These are phyloP conservation scores for Dactylellina cionopaga DNA, from an alignment of 2,329 filamentous ascomycete species.

Conservation along the genomic window DNA sequence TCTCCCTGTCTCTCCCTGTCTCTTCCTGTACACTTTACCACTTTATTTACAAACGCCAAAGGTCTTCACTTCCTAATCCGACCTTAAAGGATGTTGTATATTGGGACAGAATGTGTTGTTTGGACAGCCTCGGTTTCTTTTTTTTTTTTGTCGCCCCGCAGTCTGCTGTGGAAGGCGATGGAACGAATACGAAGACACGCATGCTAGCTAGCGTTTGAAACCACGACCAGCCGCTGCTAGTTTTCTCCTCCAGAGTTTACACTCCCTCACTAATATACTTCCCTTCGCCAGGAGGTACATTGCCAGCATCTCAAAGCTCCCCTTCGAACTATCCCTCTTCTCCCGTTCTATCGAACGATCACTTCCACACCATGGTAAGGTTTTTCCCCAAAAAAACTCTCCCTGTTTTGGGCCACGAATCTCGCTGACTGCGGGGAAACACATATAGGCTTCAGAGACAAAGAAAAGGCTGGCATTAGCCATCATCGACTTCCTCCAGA, in stretches of 20 bases:
- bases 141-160: slow-evolving; percentile 41
- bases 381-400: slow-evolving; percentile 35
- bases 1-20: neutral
- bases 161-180: slow-evolving; percentile 43
- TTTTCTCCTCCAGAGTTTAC: slow-evolving; percentile 1
- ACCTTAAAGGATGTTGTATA: no score
- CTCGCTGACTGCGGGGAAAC: slow-evolving; percentile 35
- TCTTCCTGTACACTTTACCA: neutral
- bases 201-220: slow-evolving; percentile 9
- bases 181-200: slow-evolving; percentile 40
- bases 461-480: slow-evolving; percentile 94
- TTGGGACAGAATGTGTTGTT: slow-evolving; percentile 3
- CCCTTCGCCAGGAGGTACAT: slow-evolving; percentile 7
- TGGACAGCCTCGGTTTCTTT: slow-evolving; percentile 18
- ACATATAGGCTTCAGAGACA: slow-evolving; percentile 62
- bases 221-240: neutral
- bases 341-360: slow-evolving; percentile 1
- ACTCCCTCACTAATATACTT: slow-evolving; percentile 9
- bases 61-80: no score
- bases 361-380: slow-evolving; percentile 43
- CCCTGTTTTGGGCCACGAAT: slow-evolving; percentile 27
- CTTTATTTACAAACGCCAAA: no score
- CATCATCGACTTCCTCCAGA: slow-evolving; percentile 92
- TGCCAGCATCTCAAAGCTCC: neutral
- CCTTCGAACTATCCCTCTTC: neutral